Conservation (phyloP, 768 basidiomycete genomes). For the Podaxis sp. region DNA sequence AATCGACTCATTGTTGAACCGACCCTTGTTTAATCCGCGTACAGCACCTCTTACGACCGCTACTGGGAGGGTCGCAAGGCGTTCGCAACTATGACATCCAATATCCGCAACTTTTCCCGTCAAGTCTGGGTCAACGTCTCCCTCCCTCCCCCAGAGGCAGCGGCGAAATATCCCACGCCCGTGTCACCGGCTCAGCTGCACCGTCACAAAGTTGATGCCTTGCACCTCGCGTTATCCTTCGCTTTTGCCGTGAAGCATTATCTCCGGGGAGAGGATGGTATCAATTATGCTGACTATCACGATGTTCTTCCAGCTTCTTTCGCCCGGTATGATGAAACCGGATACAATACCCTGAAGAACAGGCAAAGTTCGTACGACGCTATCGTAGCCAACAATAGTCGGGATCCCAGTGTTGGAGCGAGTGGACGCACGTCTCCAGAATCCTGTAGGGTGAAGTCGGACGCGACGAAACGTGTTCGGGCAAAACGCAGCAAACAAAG, state of each 20-base stretch:
- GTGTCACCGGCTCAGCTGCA: slow-evolving; percentile 54
- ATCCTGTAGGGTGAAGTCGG: slow-evolving; percentile 24
- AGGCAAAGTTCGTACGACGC: slow-evolving; percentile 43
- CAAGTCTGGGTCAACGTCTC: slow-evolving; percentile 78
- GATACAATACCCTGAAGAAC: slow-evolving; percentile 34
- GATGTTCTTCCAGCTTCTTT: slow-evolving; percentile 68
- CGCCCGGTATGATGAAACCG: slow-evolving; percentile 43
- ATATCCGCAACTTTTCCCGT: slow-evolving; percentile 75
- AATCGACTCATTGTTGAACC: neutral
- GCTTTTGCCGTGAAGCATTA: slow-evolving; percentile 80
- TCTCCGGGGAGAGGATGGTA: slow-evolving; percentile 80
- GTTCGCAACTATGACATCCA: slow-evolving; percentile 70
- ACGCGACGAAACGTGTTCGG: slow-evolving; percentile 69
- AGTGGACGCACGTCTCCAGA: slow-evolving; percentile 40
- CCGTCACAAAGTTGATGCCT: slow-evolving; percentile 64
- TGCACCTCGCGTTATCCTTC: slow-evolving; percentile 71
- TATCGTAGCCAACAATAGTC: slow-evolving; percentile 29
- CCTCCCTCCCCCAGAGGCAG: slow-evolving; percentile 53
- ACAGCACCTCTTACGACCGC: slow-evolving; percentile 81
- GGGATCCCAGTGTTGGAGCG: slow-evolving; percentile 24
- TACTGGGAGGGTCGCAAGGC: slow-evolving; percentile 89
- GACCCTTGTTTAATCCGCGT: neutral
- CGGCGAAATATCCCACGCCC: slow-evolving; percentile 42
- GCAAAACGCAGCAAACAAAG: slow-evolving; percentile 70
- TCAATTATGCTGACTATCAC: slow-evolving; percentile 63